phyloP scores from a whole-genome alignment of 108 stramenopile species.

The Fistulifera solaris region DNA sequence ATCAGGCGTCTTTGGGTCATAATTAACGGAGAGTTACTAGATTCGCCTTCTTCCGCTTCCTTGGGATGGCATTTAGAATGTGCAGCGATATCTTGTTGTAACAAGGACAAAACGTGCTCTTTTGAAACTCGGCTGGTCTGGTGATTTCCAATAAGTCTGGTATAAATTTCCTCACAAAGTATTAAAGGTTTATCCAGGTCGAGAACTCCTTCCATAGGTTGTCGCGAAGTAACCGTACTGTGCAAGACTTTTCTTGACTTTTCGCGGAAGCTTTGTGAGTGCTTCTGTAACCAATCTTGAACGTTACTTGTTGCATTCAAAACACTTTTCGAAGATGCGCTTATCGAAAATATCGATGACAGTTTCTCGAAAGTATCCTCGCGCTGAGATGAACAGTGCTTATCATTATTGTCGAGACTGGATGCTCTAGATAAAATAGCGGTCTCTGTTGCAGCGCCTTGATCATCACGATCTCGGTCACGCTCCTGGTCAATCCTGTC shows the following conservation, averaged over 20 bases:
- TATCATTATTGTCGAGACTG: not conserved
- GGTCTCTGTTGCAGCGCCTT: not conserved
- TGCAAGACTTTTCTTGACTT: slow-evolving; percentile 1
- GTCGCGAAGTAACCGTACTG: not conserved
- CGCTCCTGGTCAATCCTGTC: not conserved
- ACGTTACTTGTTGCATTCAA: not conserved
- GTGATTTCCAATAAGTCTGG: slow-evolving; percentile 31
- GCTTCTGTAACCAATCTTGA: not conserved
- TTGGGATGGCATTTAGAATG: no score
- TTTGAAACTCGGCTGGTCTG: slow-evolving; percentile 27
- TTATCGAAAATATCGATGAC: no score
- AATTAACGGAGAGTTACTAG: no score
- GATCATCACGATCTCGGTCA: not conserved
- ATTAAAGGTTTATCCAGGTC: slow-evolving; percentile 25
- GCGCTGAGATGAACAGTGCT: not conserved
- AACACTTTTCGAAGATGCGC: not conserved
- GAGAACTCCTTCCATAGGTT: slow-evolving; percentile 29
- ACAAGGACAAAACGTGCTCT: slow-evolving; percentile 10
- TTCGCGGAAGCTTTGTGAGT: not conserved
- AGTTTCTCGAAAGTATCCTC: no score
- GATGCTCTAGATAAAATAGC: not conserved
- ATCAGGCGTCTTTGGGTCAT: no score
- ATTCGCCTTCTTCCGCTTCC: slow-evolving; percentile 4
- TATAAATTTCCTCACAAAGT: slow-evolving; percentile 35
- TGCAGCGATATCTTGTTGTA: slow-evolving; percentile 14